These are phyloP conservation scores for Castanea crenata DNA, from an alignment of 306 rosid genomes.

Conservation along the genomic window DNA sequence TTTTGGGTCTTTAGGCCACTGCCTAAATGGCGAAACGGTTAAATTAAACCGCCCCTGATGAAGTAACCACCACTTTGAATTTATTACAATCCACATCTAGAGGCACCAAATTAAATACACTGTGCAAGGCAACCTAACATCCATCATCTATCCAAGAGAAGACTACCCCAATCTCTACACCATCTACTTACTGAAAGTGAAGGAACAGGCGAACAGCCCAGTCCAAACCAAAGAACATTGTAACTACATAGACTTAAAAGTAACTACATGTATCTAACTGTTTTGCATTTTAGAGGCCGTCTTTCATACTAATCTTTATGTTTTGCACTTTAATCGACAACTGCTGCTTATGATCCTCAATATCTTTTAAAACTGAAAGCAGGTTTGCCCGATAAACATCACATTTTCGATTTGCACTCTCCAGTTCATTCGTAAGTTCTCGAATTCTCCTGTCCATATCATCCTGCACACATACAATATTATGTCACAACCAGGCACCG, in stretches of 20 bases:
- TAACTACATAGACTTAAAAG: constrained; percentile 18
- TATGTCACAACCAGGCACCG: constrained; percentile 9
- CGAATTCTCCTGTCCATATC: constrained; percentile 77
- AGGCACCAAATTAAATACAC: not conserved
- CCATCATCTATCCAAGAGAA: not conserved
- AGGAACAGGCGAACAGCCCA: not conserved
- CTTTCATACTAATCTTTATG: constrained; percentile 92
- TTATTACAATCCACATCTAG: constrained; percentile 11
- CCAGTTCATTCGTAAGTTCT: constrained; percentile 68
- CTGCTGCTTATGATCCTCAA: constrained; percentile 93
- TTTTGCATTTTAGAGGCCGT: constrained; percentile 55
- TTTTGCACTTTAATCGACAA: constrained; percentile 91
- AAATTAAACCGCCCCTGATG: not conserved
- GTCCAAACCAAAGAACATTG: constrained; percentile 8
- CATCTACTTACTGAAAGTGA: not conserved
- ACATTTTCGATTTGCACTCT: constrained; percentile 76
- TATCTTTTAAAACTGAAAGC: constrained; percentile 90
- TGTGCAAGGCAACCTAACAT: not conserved
- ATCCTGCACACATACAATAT: constrained; percentile 59
- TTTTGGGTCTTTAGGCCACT: too few relatives aligned
- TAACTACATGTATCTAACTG: constrained; percentile 28
- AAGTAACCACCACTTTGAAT: not conserved
- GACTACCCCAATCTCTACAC: constrained; percentile 9
- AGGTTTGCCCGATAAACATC: constrained; percentile 93
- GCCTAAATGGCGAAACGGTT: too few relatives aligned